phyloP scores from a whole-genome alignment of 805 yeast species.

The Teunomyces stri region DNA sequence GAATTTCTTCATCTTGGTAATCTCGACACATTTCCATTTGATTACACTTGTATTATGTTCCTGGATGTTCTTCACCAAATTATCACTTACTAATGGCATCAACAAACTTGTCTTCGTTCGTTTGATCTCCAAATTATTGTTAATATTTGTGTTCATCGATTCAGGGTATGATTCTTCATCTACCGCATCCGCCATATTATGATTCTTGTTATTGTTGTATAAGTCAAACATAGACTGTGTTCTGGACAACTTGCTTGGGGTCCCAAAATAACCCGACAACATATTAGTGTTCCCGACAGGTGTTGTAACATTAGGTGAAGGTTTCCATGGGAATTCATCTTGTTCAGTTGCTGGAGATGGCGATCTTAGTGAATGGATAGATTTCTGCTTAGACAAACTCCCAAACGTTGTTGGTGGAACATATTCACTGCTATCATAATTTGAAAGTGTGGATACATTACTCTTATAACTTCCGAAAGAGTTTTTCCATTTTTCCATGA shows the following conservation, averaged over 20 bases:
- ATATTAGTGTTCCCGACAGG: background rate
- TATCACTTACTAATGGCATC: constrained; percentile 18
- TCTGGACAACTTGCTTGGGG: constrained; percentile 24
- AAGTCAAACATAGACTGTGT: constrained; percentile 37
- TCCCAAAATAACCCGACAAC: constrained; percentile 4
- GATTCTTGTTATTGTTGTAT: constrained; percentile 8
- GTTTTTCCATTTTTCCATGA: constrained; percentile 45
- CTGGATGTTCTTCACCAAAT: constrained; percentile 14
- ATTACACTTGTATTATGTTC: constrained; percentile 20
- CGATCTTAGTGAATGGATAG: constrained; percentile 31
- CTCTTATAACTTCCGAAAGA: constrained; percentile 22
- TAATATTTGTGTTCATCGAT: background rate
- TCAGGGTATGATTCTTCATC: background rate
- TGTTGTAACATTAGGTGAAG: constrained; percentile 1
- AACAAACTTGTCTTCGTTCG: constrained; percentile 20
- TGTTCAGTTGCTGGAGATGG: constrained; percentile 37
- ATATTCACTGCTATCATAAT: constrained; percentile 11
- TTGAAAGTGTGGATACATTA: background rate
- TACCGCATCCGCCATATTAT: background rate
- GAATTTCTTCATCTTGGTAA: constrained; percentile 17
- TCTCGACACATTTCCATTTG: constrained; percentile 19
- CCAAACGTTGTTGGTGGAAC: constrained; percentile 13
- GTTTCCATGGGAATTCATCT: constrained; percentile 27
- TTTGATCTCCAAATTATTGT: constrained; percentile 9
- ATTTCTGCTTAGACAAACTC: constrained; percentile 19